Conservation (phyloP, 768 basidiomycete genomes). For the Collybiopsis confluens region DNA sequence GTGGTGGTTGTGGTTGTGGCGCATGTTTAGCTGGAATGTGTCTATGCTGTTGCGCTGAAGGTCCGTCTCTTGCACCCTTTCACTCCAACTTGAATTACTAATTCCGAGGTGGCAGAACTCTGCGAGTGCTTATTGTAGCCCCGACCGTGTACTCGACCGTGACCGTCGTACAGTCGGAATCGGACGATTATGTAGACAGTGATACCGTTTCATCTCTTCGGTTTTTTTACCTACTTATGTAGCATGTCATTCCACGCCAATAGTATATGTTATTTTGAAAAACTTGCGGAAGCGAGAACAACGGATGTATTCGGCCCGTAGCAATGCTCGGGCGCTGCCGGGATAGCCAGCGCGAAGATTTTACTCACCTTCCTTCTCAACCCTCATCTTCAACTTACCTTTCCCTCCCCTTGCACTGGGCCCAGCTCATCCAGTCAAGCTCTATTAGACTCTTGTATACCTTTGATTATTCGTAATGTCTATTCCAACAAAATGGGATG, state of each 20-base stretch:
- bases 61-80: slow-evolving; percentile 30
- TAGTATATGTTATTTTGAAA: neutral
- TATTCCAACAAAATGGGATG: slow-evolving; percentile 12
- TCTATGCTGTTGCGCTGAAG: slow-evolving; percentile 73
- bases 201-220: too few species aligned
- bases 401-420: neutral
- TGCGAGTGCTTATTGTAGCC: slow-evolving; percentile 68
- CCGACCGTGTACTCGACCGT: neutral
- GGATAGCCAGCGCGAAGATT: neutral
- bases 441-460: neutral
- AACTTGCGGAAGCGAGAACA: neutral
- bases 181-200: neutral
- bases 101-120: slow-evolving; percentile 43
- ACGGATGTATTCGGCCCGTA: neutral
- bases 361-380: slow-evolving; percentile 1
- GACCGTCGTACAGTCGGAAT: neutral
- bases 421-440: slow-evolving; percentile 8
- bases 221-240: neutral
- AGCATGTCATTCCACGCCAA: neutral
- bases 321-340: neutral
- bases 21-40: slow-evolving; percentile 64
- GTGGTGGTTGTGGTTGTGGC: slow-evolving; percentile 39
- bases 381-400: neutral
- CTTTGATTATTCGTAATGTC: slow-evolving; percentile 6
- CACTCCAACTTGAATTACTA: neutral